These are phyloP conservation scores for Iberis pinnata DNA, from an alignment of 345 rosid species.

Conservation along the genomic window DNA sequence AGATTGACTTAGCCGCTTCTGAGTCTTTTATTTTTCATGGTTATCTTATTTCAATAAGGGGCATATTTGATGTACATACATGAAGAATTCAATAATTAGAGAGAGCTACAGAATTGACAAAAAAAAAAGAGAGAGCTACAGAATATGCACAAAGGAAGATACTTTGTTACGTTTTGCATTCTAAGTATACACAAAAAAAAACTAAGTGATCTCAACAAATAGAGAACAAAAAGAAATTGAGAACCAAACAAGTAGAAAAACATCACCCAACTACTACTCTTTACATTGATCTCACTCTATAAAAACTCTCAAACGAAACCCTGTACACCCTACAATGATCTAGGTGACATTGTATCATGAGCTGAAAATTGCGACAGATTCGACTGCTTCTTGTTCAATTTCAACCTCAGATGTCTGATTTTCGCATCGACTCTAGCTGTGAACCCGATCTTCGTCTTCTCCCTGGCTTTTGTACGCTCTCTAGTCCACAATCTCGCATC, in stretches of 20 bases:
- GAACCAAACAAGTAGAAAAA: constrained; percentile 12
- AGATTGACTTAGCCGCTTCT: no score
- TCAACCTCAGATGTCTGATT: constrained; percentile 67
- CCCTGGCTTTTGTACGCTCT: constrained; percentile 83
- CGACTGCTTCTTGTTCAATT: constrained; percentile 56
- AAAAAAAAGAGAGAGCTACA: no score
- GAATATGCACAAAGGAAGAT: constrained; percentile 8
- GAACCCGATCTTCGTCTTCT: constrained; percentile 92
- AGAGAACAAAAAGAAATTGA: neutral
- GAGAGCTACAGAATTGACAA: constrained; percentile 6
- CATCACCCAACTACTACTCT: constrained; percentile 29
- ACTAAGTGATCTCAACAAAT: neutral
- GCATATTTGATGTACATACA: no score
- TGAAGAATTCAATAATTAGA: constrained; percentile 7
- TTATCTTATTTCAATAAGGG: no score
- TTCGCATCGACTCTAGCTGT: constrained; percentile 89
- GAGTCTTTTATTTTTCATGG: no score
- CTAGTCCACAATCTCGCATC: constrained; percentile 78
- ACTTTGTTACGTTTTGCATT: constrained; percentile 20
- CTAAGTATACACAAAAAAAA: constrained; percentile 27
- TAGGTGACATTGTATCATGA: constrained; percentile 37
- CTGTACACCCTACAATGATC: constrained; percentile 26
- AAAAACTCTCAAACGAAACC: constrained; percentile 30
- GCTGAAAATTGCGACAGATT: constrained; percentile 27
- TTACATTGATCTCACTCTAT: constrained; percentile 26